These are phyloP conservation scores for Aureobasidium pullulans DNA, from an alignment of 2,329 filamentous ascomycete genomes.

Conservation along the genomic window DNA sequence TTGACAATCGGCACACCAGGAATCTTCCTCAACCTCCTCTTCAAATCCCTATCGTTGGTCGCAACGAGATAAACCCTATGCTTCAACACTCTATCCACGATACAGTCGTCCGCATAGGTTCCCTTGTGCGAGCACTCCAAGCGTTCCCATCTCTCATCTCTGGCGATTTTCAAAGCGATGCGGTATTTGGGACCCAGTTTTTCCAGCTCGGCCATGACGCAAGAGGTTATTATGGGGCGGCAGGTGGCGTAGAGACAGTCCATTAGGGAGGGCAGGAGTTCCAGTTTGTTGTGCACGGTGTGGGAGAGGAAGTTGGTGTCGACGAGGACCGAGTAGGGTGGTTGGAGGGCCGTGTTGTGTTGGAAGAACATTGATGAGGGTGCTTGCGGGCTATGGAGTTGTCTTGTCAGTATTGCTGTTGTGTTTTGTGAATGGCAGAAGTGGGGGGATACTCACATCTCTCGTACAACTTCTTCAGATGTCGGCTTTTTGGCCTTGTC, in stretches of 20 bases:
- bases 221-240: constrained; percentile 77
- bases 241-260: constrained; percentile 89
- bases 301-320: constrained; percentile 90
- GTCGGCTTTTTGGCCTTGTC: constrained; percentile 50
- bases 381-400: constrained; percentile 26
- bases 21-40: constrained; percentile 76
- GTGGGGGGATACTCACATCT: constrained; percentile 47
- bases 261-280: constrained; percentile 83
- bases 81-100: constrained; percentile 39
- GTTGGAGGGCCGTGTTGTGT: constrained; percentile 77
- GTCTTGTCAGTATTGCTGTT: not conserved
- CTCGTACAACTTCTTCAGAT: constrained; percentile 59
- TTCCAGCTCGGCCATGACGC: constrained; percentile 77
- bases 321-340: constrained; percentile 72
- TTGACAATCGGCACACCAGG: constrained; percentile 70
- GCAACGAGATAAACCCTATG: constrained; percentile 41
- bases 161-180: constrained; percentile 74
- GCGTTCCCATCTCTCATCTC: constrained; percentile 82
- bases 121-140: constrained; percentile 88
- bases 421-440: not conserved
- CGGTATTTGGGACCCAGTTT: constrained; percentile 85
- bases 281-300: constrained; percentile 84
- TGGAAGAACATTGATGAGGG: constrained; percentile 68
- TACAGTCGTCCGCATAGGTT: constrained; percentile 79
- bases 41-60: constrained; percentile 68